Evolutionary conservation across 176 grass and related monocot genomes (phyloP), one percentile per base, ranked within the genome.

Genomic region (Rhynchospora tenuis): DNA sequence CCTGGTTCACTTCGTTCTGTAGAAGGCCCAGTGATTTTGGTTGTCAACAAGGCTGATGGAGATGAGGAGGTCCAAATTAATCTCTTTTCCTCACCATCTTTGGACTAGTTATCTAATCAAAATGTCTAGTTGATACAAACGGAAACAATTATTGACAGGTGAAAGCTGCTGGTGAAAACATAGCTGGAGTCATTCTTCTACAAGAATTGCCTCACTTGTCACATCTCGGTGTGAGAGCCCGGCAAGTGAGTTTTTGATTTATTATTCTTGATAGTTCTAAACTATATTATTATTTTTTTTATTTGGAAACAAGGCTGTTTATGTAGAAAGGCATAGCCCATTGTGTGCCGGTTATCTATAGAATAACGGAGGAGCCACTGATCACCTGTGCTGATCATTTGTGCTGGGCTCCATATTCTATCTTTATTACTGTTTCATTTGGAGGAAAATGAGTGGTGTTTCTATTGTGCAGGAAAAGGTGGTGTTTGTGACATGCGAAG

Each of bases 221-320:
- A 64, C 95, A 98, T 94, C 92, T 98, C 83, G 95, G 95, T 93
- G 95, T 98, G 84, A 93, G 95, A 82, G 92, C 92, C 79, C 89
- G 92, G 67, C 95, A 98, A 88, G 95, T 98, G 81, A 89, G 92
- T 94, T 73, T 85, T 17, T 50, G 44, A 24, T 87, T 15, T 27
- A 26, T 48, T 62, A 38, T 83, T 14, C 48, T 70, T 86, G 22
- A 67, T 68, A 9, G 48, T 46, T 69, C 31, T 38, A 38, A n/a
- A n/a, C n/a, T n/a, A 4, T 38, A 38, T 38, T 38, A 38, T 38
- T 38, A 38, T 38, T 38, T 4, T 38, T 38, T 2, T 38, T 3
- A 2, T 38, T 38, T 38, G 33, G 33, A 38, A 38, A 38, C 33
- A 38, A 38, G 33, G 33, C 33, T 38, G 5, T 38, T 38, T 38